phyloP scores from a whole-genome alignment of 106 monocot genomes.

The Acorus calamus region DNA sequence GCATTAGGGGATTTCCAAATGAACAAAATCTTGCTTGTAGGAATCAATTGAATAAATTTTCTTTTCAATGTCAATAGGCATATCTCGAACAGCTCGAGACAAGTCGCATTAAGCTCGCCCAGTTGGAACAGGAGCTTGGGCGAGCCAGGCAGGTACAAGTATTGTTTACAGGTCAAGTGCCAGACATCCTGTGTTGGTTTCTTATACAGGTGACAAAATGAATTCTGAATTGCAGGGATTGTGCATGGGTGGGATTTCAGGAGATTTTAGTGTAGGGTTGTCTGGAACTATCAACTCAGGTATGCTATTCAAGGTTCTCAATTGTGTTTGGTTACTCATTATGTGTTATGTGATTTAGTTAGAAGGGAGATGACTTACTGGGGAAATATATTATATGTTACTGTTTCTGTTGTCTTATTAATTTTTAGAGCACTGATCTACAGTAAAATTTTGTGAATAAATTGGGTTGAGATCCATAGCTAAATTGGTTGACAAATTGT shows the following conservation, averaged over 20 bases:
- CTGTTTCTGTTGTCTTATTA: too few species aligned
- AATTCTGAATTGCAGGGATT: slow-evolving; percentile 31
- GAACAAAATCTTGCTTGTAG: not conserved
- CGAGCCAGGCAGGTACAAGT: slow-evolving; percentile 51
- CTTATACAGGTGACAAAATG: slow-evolving; percentile 3
- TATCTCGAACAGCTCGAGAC: slow-evolving; percentile 92
- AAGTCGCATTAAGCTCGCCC: slow-evolving; percentile 62
- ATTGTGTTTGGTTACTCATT: too few species aligned
- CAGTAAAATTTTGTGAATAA: too few species aligned
- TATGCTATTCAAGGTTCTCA: slow-evolving; percentile 5
- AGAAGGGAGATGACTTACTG: too few species aligned
- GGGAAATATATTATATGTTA: too few species aligned
- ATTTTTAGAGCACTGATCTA: too few species aligned
- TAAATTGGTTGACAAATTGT: too few species aligned
- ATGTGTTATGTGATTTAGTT: too few species aligned
- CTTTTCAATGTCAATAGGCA: slow-evolving; percentile 27
- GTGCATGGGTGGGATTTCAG: slow-evolving; percentile 31
- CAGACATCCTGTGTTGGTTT: not conserved
- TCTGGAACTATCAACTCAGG: slow-evolving; percentile 51
- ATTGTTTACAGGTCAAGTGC: not conserved
- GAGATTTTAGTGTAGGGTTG: slow-evolving; percentile 40
- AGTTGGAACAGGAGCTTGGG: slow-evolving; percentile 71
- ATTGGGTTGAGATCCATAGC: too few species aligned
- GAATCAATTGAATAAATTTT: not conserved
- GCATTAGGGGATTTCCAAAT: too few species aligned